These are phyloP conservation scores for Paraphaeosphaeria minitans DNA, from an alignment of 2,329 filamentous ascomycete genomes.

Conservation along the genomic window DNA sequence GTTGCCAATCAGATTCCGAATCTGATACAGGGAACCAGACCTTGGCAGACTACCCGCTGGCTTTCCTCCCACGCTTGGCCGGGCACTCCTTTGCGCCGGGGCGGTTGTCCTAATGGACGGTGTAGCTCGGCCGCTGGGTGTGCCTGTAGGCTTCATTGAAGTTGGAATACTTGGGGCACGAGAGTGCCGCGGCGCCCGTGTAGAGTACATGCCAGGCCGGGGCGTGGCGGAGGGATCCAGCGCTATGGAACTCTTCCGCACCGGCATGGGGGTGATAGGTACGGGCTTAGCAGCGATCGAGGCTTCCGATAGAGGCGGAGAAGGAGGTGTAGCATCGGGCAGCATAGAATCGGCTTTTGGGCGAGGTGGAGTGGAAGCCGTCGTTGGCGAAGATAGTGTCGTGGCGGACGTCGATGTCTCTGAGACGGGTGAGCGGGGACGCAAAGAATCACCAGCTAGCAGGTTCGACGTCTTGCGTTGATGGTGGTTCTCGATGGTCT, in stretches of 20 bases:
- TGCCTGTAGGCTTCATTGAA: slow-evolving; percentile 37
- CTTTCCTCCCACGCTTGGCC: slow-evolving; percentile 53
- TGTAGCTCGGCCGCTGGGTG: slow-evolving; percentile 48
- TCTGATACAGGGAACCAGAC: slow-evolving; percentile 83
- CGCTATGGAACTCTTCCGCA: slow-evolving; percentile 53
- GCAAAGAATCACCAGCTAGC: slow-evolving; percentile 54
- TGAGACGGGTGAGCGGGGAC: slow-evolving; percentile 72
- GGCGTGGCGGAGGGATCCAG: slow-evolving; percentile 60
- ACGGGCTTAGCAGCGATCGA: slow-evolving; percentile 61
- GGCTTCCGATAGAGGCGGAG: slow-evolving; percentile 89
- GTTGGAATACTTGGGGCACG: slow-evolving; percentile 65
- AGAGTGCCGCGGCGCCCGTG: slow-evolving; percentile 55
- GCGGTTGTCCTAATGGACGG: slow-evolving; percentile 49
- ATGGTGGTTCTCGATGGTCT: slow-evolving; percentile 55
- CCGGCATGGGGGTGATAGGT: slow-evolving; percentile 48
- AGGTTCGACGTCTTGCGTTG: slow-evolving; percentile 58
- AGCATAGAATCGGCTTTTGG: slow-evolving; percentile 66
- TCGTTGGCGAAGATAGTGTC: slow-evolving; percentile 83
- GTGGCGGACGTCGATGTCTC: slow-evolving; percentile 80
- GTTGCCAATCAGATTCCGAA: slow-evolving; percentile 90
- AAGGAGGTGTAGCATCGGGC: slow-evolving; percentile 82
- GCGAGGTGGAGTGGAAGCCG: slow-evolving; percentile 82
- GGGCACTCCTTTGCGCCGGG: slow-evolving; percentile 42
- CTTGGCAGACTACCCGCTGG: slow-evolving; percentile 58
- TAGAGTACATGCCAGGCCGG: slow-evolving; percentile 55